Conservation (phyloP, 805 yeast species). For the Ogataea trehaloabstinens region DNA sequence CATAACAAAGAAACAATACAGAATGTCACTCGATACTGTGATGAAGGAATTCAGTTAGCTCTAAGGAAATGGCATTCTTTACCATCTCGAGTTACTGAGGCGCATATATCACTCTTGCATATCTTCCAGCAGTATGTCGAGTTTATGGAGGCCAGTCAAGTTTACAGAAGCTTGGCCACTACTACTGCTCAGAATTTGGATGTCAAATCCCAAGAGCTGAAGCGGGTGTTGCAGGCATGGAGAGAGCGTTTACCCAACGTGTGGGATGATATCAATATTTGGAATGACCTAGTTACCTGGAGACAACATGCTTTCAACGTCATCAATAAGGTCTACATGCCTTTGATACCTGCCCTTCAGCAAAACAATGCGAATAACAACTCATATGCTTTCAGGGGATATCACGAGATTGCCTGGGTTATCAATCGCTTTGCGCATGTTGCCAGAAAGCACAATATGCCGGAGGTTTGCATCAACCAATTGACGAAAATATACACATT, state of each 20-base stretch:
- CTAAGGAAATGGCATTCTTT: slow-evolving; percentile 90
- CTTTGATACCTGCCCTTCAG: slow-evolving; percentile 82
- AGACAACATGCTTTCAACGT: slow-evolving; percentile 97
- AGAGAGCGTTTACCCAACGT: slow-evolving; percentile 92
- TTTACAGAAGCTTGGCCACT: slow-evolving; percentile 79
- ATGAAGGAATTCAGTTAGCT: slow-evolving; percentile 93
- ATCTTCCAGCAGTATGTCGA: slow-evolving; percentile 97
- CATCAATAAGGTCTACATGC: slow-evolving; percentile 90
- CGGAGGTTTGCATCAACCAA: slow-evolving; percentile 93
- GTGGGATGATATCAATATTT: slow-evolving; percentile 96
- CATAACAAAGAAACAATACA: slow-evolving; percentile 85
- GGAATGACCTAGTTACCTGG: slow-evolving; percentile 99
- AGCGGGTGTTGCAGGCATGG: slow-evolving; percentile 96
- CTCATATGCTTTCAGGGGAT: slow-evolving; percentile 95
- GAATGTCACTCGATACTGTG: slow-evolving; percentile 82
- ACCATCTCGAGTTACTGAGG: slow-evolving; percentile 70
- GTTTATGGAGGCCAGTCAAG: slow-evolving; percentile 95
- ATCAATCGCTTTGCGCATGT: slow-evolving; percentile 98
- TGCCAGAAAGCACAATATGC: slow-evolving; percentile 94
- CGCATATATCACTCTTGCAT: slow-evolving; percentile 87
- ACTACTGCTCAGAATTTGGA: slow-evolving; percentile 93
- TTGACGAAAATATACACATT: slow-evolving; percentile 89
- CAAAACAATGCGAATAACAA: slow-evolving; percentile 72
- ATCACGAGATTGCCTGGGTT: slow-evolving; percentile 99
- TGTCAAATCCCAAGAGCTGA: slow-evolving; percentile 88